Evolutionary conservation across 202 grass and related monocot species (phyloP).

Genomic region (Miscanthus sacchariflorus): DNA sequence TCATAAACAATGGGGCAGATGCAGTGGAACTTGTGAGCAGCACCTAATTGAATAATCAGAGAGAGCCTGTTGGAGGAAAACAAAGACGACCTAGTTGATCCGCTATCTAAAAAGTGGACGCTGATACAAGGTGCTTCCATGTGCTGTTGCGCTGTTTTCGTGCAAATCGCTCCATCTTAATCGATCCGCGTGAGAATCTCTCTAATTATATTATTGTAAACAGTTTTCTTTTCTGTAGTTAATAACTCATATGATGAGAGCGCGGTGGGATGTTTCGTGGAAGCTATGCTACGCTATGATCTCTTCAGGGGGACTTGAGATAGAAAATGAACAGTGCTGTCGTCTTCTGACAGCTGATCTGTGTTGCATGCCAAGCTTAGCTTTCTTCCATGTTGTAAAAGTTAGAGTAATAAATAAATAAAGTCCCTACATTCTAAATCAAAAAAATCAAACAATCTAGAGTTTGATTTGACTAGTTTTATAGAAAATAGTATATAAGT

Average conservation of each 20-base stretch:
- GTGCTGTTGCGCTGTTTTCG: slow-evolving; percentile 48
- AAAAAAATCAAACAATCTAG: no score
- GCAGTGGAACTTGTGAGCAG: slow-evolving; percentile 27
- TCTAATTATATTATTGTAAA: neutral
- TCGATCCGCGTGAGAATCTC: slow-evolving; percentile 31
- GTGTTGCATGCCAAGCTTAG: neutral
- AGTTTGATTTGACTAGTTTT: no score
- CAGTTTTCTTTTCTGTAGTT: slow-evolving; percentile 12
- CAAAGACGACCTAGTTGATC: slow-evolving; percentile 45
- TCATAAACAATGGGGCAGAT: slow-evolving; percentile 31
- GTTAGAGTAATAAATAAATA: neutral
- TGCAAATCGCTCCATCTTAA: slow-evolving; percentile 39
- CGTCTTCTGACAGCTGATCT: neutral
- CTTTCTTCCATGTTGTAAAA: neutral
- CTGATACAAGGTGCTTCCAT: slow-evolving; percentile 40
- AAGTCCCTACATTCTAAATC: no score
- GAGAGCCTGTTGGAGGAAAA: slow-evolving; percentile 36
- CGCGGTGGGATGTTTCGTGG: slow-evolving; percentile 35
- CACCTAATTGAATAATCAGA: neutral
- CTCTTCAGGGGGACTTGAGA: neutral
- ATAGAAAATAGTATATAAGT: no score
- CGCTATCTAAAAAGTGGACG: slow-evolving; percentile 9
- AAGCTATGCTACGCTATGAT: slow-evolving; percentile 19
- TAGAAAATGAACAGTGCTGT: neutral
- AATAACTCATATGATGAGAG: neutral